Base-by-base conservation (phyloP, 1,139 yeast genomes). In the Candida sp. region DNA sequence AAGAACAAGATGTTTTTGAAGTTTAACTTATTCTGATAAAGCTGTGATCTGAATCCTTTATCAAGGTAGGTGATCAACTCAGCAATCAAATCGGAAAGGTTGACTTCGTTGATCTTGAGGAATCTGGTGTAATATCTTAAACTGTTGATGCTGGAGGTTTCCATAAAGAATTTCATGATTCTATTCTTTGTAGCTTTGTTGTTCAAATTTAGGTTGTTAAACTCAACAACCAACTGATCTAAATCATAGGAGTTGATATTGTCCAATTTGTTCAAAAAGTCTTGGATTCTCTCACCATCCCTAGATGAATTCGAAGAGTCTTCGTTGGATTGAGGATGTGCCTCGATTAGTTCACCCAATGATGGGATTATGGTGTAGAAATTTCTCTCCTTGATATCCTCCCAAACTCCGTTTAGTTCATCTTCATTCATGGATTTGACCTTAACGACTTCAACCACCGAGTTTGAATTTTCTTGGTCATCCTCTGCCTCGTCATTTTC, bases 101-200 rank as follows among this genome's bases (percentile, higher is more conserved):
- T 66, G 1, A 68, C 70, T 41, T 77, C 73, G 57, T 85, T 81
- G 8, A 85, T 79, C 23, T 88, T 90, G 44, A 91, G 69, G 63
- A 91, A 88, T 52, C 96, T 77, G 0, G 89, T 83, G 65, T 83
- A 88, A 50, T 73, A 77, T 51, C 70, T 76, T 28, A 78, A 68
- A 52, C 74, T 80, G 7, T 74, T 70, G 46, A 78, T 64, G 42
- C 80, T 81, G 44, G 71, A 70, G n/a, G 78, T 70, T 42, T 76
- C 80, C 2, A 79, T 71, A 52, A 90, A 80, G 60, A 83, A 84
- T 52, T 77, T 80, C 51, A 84, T 61, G 4, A 92, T 64, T 57
- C 91, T 72, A 54, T 85, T 81, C 46, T 80, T 80, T 1, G 96
- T 85, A 0, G 96, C 93, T 63, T 88, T 90, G 61, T 89, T 90